These are phyloP conservation scores for Puccinia novopanici DNA, from an alignment of 1,284 basidiomycete species.

Conservation along the genomic window DNA sequence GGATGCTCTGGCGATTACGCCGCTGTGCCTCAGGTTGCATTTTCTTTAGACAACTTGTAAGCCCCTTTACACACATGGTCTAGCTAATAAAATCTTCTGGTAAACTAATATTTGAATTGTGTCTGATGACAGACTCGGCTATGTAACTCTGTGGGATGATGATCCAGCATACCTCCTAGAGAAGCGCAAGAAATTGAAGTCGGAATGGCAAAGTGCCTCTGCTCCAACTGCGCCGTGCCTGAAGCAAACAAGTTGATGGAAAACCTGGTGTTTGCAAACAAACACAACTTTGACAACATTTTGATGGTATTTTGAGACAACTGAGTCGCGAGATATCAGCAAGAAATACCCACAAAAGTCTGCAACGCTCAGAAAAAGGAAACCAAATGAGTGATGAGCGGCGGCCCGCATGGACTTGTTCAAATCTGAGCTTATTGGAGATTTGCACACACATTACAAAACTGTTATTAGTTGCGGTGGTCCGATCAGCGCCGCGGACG, in stretches of 20 bases:
- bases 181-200: neutral
- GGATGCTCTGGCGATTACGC: conserved; percentile 25
- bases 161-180: conserved; percentile 3
- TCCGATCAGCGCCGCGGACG: neutral
- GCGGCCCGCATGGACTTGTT: no score
- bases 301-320: no score
- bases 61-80: neutral
- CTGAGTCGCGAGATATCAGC: no score
- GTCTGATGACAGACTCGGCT: neutral
- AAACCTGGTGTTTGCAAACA: no score
- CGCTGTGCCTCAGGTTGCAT: conserved; percentile 14
- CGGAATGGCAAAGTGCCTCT: neutral
- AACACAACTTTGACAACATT: no score
- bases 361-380: no score
- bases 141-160: neutral
- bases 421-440: neutral
- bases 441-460: neutral
- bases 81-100: neutral
- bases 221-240: neutral
- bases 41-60: neutral
- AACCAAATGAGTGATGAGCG: no score
- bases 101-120: neutral
- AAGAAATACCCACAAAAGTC: no score
- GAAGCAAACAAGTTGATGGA: neutral
- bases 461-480: neutral